Conservation (phyloP, 352 stramenopile species). For the Blastocystis sp. region DNA sequence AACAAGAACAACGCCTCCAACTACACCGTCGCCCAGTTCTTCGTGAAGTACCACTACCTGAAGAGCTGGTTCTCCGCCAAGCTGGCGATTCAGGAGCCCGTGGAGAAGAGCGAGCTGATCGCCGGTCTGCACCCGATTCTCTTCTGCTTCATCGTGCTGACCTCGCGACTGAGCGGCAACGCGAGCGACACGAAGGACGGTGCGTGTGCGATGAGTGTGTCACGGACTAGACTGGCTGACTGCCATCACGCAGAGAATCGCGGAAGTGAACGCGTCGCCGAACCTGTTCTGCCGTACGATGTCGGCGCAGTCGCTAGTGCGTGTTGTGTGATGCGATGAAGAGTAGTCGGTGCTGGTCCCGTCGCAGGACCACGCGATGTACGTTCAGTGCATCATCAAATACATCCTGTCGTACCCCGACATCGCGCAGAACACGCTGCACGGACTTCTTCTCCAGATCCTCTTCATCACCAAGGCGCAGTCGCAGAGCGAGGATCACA, state of each 20-base stretch:
- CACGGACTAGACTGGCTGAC: neutral
- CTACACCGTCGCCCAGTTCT: constrained; percentile 34
- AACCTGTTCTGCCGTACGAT: constrained; percentile 69
- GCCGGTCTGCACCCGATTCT: constrained; percentile 51
- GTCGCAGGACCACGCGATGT: constrained; percentile 26
- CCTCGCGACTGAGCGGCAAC: constrained; percentile 33
- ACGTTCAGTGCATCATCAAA: constrained; percentile 26
- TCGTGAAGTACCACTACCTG: constrained; percentile 22
- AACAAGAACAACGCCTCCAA: constrained; percentile 3
- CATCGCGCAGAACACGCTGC: constrained; percentile 45
- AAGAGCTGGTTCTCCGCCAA: constrained; percentile 29
- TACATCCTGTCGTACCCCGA: neutral
- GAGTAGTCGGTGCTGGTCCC: constrained; percentile 41
- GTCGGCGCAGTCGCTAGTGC: constrained; percentile 24
- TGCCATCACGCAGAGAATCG: neutral
- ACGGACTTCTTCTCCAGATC: constrained; percentile 57
- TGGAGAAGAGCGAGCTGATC: neutral
- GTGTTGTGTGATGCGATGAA: neutral
- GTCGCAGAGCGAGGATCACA: neutral
- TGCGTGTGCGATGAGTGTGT: neutral
- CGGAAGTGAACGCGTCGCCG: neutral
- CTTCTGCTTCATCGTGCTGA: constrained; percentile 56
- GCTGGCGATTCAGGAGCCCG: neutral
- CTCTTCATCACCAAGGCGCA: constrained; percentile 13
- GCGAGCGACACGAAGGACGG: neutral